Evolutionary conservation across 768 basidiomycete species (phyloP), one percentile per base, ranked within the genome.

Genomic region (Suillus luteus): DNA sequence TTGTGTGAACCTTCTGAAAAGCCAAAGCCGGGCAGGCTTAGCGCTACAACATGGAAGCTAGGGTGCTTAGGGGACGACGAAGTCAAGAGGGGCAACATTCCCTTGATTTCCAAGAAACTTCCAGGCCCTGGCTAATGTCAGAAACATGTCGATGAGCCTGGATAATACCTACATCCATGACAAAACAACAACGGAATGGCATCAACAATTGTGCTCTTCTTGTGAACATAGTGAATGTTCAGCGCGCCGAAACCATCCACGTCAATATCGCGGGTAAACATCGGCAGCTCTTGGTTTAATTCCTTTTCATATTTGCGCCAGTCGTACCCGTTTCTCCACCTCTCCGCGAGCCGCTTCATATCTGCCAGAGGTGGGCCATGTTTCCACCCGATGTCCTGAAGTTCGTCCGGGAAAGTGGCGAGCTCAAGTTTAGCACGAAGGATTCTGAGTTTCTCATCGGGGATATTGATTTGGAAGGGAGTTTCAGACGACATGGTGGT

Each of bases 171-270:
- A 80, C 86, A 88, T 46, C 87, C 87, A 65, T 88, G 87, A 12
- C 87, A 79, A 65, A 84, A 88, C 33, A 88, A 73, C 22, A 89
- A 70, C 0, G 87, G 86, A 27, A 88, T 83, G 0, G 86, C 86
- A 19, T 75, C 71, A 1, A 65, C 64, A 0, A 76, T 66, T 8
- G 64, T 61, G 67, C 86, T 86, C 70, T 76, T 79, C 72, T 84
- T 77, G 70, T 88, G 86, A 15, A 87, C 79, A 61, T 85, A 88
- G 65, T 89, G 86, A 8, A 87, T 80, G 64, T 83, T 81, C 51
- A 86, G 73, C 5, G 75, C 70, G 0, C 81, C 85, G 62, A 80
- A 81, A 3, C 76, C 78, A 9, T 81, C 81, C 2, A 87, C 80
- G 1, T 77, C 70, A 24, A 88, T 79, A 43, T 83, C 81, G n/a